Evolutionary conservation across 306 rosid species (phyloP), one percentile per base, ranked within the genome.

Genomic region (Potentilla sterilis): DNA sequence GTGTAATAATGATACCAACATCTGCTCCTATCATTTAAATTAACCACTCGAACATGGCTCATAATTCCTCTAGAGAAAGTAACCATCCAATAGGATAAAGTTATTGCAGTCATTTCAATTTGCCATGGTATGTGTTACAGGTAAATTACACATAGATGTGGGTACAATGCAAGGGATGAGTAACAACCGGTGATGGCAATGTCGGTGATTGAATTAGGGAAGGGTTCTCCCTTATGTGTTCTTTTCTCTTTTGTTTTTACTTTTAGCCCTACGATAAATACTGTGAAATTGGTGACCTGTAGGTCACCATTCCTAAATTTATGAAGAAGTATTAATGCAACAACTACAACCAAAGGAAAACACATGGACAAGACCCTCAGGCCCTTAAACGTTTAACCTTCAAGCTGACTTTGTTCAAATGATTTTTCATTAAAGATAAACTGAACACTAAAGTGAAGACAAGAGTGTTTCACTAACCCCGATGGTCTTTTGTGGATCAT

Each of bases 401-500:
- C 13, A 4, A 41, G 58, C 47, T 70, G 5, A 2, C 19, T 7
- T 21, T 48, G 4, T 48, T 13, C 21, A 15, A 34, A 62, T 15
- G 55, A 35, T 28, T 63, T 52, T 62, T 72, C 32, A 16, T 37
- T 46, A 66, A 72, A 78, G 73, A 58, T 46, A 40, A 62, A 78
- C 8, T 63, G 47, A 62, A 48, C 43, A 38, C 75, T 21, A 74
- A 55, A 77, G n/a, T 42, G 21, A 6, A 58, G 40, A 57, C 2
- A 51, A 61, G 74, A 65, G 46, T 21, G 34, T 6, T 47, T 59
- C 54, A 43, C 91, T 85, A 87, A 93, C 96, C 82, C 89, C 89
- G 75, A 91, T 88, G 75, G 37, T 84, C 88, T 85, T 93, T 55
- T 84, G 77, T 69, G 86, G 93, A 81, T 87, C 93, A 72, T 86